Conservation (phyloP, 31 red algal species). For the Porphyra umbilicalis region DNA sequence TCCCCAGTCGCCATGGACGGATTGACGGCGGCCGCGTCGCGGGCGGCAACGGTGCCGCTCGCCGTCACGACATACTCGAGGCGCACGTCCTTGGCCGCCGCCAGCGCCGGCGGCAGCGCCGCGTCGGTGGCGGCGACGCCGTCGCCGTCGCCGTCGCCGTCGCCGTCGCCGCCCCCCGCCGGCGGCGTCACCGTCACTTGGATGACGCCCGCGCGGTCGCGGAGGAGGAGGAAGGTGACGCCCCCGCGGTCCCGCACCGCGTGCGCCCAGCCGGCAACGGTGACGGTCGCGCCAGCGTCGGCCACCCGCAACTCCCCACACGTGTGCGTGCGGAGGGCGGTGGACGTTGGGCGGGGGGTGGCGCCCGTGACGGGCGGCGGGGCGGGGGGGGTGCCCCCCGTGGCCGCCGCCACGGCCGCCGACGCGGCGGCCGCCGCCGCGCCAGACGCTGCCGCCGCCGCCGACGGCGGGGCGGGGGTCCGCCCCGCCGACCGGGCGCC, state of each 20-base stretch:
- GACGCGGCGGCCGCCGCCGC: background rate
- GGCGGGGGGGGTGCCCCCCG: background rate
- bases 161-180: background rate
- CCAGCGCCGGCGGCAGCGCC: conserved; percentile 33
- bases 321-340: conserved; percentile 66
- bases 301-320: conserved; percentile 55
- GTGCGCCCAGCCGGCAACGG: conserved; percentile 88
- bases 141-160: background rate
- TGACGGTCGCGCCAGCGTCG: conserved; percentile 50
- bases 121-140: conserved; percentile 6
- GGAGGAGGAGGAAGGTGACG: conserved; percentile 82
- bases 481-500: too few relatives aligned
- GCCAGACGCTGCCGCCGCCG: background rate
- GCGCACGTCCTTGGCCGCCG: conserved; percentile 62
- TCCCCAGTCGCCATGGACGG: conserved; percentile 55
- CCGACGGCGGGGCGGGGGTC: background rate
- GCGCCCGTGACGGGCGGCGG: too few relatives aligned
- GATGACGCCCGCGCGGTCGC: conserved; percentile 88
- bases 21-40: conserved; percentile 76
- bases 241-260: conserved; percentile 88
- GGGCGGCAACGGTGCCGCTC: conserved; percentile 46
- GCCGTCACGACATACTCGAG: conserved; percentile 88
- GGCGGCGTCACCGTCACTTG: conserved; percentile 61
- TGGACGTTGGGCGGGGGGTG: conserved; percentile 7
- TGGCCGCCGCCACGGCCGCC: background rate